Base-by-base conservation (phyloP, 495 filamentous ascomycete genomes). In the Penicillium paxilli region DNA sequence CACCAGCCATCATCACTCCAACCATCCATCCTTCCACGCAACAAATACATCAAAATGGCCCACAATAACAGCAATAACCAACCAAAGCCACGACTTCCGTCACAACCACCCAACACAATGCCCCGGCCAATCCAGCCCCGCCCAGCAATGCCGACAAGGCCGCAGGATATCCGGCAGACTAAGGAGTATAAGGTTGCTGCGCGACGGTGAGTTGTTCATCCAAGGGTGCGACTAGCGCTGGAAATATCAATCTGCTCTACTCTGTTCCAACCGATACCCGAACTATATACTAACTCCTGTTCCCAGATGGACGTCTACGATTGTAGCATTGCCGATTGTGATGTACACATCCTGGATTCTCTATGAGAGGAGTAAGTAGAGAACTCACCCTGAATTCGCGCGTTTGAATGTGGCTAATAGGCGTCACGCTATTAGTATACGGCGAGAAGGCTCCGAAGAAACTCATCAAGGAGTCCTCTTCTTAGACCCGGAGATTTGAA, bases 241-340 rank as follows among this genome's bases (percentile, higher is more conserved):
- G n/a, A n/a, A n/a, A n/a, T n/a, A n/a, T 44, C 6, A 44, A 21
- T 44, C 24, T 33, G 6, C 16, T 33, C 23, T 49, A 20, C 41
- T 16, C 21, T 47, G 14, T 14, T 41, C 41, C 11, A 47, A 21
- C 22, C 5, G 12, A 10, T n/a, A n/a, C n/a, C n/a, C n/a, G n/a
- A n/a, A n/a, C n/a, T n/a, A n/a, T n/a, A n/a, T n/a, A n/a, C n/a
- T n/a, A n/a, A n/a, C n/a, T n/a, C n/a, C n/a, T n/a, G n/a, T n/a
- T n/a, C 47, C 58, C 33, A 82, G 75, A 32, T 81, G 72, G 49
- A 77, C 58, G 41, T 76, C 77, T 16, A 72, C 75, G 19, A 81
- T 79, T 57, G 81, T 83, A 3, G 80, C 75, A 1, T 71, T 82
- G 19, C 80, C 66, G 32, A 79, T 80, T 47, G 69, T 81, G 62